Conservation (phyloP, 1,284 basidiomycete genomes). For the Naganishia albida region DNA sequence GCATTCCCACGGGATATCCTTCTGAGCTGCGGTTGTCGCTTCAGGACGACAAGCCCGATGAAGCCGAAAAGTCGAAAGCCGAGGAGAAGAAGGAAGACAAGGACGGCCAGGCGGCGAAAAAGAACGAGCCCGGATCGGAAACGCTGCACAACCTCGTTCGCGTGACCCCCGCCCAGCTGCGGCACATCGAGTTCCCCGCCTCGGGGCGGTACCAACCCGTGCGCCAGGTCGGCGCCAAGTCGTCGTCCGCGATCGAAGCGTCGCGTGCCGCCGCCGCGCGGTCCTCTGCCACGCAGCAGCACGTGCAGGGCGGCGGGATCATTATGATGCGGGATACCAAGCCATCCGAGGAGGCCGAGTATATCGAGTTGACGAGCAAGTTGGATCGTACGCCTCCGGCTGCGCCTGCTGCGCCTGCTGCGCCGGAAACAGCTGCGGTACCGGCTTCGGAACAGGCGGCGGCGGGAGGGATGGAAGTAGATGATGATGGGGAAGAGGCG, state of each 20-base stretch:
- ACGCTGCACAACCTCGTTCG: slow-evolving; percentile 84
- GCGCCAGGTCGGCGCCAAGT: slow-evolving; percentile 57
- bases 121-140: slow-evolving; percentile 74
- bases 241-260: slow-evolving; percentile 27
- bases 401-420: slow-evolving; percentile 41
- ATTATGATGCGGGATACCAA: slow-evolving; percentile 71
- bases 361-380: slow-evolving; percentile 64
- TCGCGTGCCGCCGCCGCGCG: slow-evolving; percentile 18
- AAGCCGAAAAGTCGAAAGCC: slow-evolving; percentile 42
- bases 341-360: slow-evolving; percentile 68
- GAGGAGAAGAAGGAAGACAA: slow-evolving; percentile 66
- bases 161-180: slow-evolving; percentile 85
- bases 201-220: slow-evolving; percentile 87
- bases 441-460: slow-evolving; percentile 38
- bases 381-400: slow-evolving; percentile 52
- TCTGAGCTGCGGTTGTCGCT: not conserved
- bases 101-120: slow-evolving; percentile 55
- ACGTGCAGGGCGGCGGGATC: slow-evolving; percentile 78
- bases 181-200: slow-evolving; percentile 76
- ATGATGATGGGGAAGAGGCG: slow-evolving; percentile 71
- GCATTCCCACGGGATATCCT: too few relatives aligned
- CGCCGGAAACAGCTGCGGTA: slow-evolving; percentile 43
- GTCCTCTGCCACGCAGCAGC: slow-evolving; percentile 57
- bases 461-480: slow-evolving; percentile 58
- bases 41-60: slow-evolving; percentile 45